Evolutionary conservation across 345 rosid species (phyloP), one percentile per base, ranked within the genome.

Genomic region (Corymbia maculata): DNA sequence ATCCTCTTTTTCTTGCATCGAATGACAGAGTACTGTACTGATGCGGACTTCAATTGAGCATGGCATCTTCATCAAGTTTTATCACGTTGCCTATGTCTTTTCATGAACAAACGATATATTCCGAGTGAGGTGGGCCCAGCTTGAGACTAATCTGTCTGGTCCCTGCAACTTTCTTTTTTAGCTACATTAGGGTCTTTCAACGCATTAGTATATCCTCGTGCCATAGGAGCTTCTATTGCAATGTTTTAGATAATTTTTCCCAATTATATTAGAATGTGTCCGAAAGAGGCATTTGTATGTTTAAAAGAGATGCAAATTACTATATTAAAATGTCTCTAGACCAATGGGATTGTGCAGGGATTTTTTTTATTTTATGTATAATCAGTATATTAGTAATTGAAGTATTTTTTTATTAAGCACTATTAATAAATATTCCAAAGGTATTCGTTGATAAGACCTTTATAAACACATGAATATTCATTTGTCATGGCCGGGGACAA

Each of bases 241-340:
- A 57, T 22, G 64, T 57, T 57, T 57, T 57, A 57, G 64, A 57
- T 0, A 4, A 1, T 9, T 57, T 22, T 57, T 57, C 64, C 64
- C 6, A 22, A 55, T 55, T 55, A 21, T 55, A 55, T 26, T 55
- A 55, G 28, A 2, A 36, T 9, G 61, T 26, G 64, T 57, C 21
- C 12, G 21, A 57, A 57, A 22, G 64, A 57, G 13, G 21, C 11
- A 57, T 4, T 9, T 1, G 0, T 0, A 57, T 57, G 1, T 21
- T 57, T 21, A 51, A 51, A 11, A 47, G 49, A 47, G 49, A 47
- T 47, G 49, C 49, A 8, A 47, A 47, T 47, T 47, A 47, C 49
- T 47, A 47, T 8, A 47, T 47, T 8, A 47, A 47, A 47, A 47
- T 47, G 49, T 47, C 49, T 47, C 8, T 47, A 47, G 49, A 47